Evolutionary conservation across 371 early-diverging fungal genomes (phyloP), one percentile per base, ranked within the genome.

Genomic region (Catenaria anguillulae): DNA sequence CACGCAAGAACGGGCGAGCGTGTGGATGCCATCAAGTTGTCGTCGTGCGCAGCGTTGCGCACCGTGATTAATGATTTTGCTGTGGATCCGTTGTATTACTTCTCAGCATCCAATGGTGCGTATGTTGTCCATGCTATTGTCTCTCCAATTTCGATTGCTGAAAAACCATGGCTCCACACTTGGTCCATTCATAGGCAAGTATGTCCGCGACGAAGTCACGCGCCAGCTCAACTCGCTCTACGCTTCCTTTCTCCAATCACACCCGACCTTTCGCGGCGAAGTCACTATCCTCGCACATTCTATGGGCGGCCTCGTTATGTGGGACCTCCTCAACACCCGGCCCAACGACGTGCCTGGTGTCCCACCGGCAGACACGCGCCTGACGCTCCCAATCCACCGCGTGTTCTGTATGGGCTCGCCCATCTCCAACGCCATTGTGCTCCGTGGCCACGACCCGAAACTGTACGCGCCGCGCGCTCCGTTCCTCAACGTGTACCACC

Each of bases 301-400:
- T 0, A 73, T 84, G 12, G 86, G 86, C 37, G 84, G 84, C 12
- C 72, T 84, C 24, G 79, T 82, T 64, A 71, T 73, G 60, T 86
- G 77, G 62, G 84, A 84, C 63, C 71, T 86, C 61, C 35, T 81
- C 75, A 24, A 62, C 64, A 36, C 77, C 73, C 46, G 73, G 76
- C 36, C 36, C 0, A 58, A 45, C 21, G 40, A 17, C 5, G 5
- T 17, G 5, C 58, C 62, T n/a, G 65, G 65, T 21, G 50, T 60
- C 36, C 35, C 56, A 15, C 55, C 48, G 33, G 36, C 55, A 56
- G 43, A 64, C 31, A 31, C 36, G 48, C 60, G 42, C 26, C 69
- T 68, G 2, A 65, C 65, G n/a, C 10, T 33, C 36, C 50, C 50
- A 5, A 24, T 50, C 26, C 5, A 12, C 13, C 50, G 29, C 50